Conservation (phyloP, 2,329 filamentous ascomycete genomes). For the Colletotrichum siamense region DNA sequence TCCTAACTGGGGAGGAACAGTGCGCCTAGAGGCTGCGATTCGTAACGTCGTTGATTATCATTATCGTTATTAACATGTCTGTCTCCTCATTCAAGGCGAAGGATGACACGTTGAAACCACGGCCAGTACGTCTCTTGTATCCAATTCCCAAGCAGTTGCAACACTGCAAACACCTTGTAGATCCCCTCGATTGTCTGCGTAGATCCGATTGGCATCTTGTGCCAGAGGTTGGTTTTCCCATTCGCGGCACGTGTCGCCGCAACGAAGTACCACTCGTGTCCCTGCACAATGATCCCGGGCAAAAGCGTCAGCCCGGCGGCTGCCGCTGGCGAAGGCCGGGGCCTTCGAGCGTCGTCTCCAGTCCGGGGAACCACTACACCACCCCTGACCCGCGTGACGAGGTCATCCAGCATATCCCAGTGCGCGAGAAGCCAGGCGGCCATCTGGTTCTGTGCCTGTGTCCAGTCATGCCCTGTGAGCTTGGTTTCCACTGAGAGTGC, state of each 20-base stretch:
- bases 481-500: constrained; percentile 13
- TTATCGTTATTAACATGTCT: not conserved
- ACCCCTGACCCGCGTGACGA: not conserved
- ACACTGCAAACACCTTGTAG: not conserved
- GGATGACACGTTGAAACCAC: not conserved
- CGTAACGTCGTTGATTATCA: too few species aligned
- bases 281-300: not conserved
- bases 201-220: not conserved
- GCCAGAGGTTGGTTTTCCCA: not conserved
- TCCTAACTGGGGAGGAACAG: too few species aligned
- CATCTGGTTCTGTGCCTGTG: not conserved
- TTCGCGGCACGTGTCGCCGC: not conserved
- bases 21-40: too few species aligned
- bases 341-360: not conserved
- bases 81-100: not conserved
- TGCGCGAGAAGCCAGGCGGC: constrained; percentile 5
- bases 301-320: not conserved
- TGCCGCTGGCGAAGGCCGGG: not conserved
- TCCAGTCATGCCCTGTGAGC: not conserved
- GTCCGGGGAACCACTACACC: not conserved
- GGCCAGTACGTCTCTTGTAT: not conserved
- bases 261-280: not conserved
- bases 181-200: not conserved
- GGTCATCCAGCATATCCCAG: not conserved
- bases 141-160: not conserved